Evolutionary conservation across 2,329 filamentous ascomycete genomes (phyloP).

Genomic region (Pseudocercospora musae): DNA sequence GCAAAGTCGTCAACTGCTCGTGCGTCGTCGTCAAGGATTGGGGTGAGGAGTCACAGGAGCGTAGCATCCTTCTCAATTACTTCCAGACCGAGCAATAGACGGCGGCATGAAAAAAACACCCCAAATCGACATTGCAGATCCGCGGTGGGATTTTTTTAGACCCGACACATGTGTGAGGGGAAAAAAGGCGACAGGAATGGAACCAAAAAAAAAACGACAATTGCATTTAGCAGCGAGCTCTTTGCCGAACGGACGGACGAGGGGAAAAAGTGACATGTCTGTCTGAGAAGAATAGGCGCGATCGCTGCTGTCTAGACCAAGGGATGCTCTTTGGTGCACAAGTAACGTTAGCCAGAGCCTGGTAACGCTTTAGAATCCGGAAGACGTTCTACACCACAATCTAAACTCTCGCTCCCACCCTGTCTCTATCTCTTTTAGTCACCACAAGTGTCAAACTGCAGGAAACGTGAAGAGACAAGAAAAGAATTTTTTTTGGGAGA

Average conservation of each 20-base stretch:
- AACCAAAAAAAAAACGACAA: neutral
- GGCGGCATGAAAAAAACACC: neutral
- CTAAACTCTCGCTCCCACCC: too few species aligned
- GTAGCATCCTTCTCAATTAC: constrained; percentile 99
- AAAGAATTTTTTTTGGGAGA: too few species aligned
- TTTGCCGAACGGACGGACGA: neutral
- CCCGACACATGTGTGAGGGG: too few species aligned
- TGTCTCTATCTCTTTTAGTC: too few species aligned
- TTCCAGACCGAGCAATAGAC: constrained; percentile 80
- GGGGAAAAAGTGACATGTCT: neutral
- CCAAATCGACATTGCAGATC: neutral
- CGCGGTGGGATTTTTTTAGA: neutral
- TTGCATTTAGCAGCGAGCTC: neutral
- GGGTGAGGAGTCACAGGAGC: constrained; percentile 99
- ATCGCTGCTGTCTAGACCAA: neutral
- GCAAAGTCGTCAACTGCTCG: constrained; percentile 99
- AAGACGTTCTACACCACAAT: neutral
- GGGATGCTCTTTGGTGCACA: neutral
- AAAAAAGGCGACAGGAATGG: neutral
- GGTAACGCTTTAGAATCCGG: neutral
- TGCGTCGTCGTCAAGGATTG: constrained; percentile 99
- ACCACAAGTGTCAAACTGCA: too few species aligned
- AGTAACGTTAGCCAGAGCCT: neutral
- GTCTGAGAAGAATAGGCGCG: too few species aligned
- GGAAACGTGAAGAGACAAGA: too few species aligned